phyloP scores from a whole-genome alignment of 768 basidiomycete genomes.

The Amanita pseudoporphyria region DNA sequence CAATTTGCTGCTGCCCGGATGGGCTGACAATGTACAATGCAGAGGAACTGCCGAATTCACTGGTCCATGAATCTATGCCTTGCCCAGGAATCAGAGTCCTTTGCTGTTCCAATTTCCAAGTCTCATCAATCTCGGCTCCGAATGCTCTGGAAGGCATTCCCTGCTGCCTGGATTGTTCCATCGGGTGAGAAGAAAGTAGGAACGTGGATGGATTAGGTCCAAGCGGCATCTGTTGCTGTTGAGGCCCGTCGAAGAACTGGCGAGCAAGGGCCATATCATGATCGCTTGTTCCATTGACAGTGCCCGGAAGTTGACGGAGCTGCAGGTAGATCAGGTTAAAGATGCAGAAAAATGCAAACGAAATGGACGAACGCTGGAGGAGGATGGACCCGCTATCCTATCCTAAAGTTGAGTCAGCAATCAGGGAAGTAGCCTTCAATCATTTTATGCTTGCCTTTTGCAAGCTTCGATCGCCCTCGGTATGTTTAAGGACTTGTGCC shows the following conservation, averaged over 20 bases:
- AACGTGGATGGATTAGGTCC: slow-evolving; percentile 10
- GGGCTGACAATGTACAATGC: slow-evolving; percentile 8
- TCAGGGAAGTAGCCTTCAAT: slow-evolving; percentile 3
- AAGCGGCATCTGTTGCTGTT: slow-evolving; percentile 14
- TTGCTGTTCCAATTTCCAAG: slow-evolving; percentile 47
- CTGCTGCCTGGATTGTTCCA: background rate
- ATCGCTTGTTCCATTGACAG: slow-evolving; percentile 40
- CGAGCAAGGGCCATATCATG: slow-evolving; percentile 69
- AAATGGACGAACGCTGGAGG: slow-evolving; percentile 43
- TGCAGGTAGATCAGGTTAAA: slow-evolving; percentile 17
- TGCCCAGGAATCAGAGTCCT: slow-evolving; percentile 25
- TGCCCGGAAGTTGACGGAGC: slow-evolving; percentile 70
- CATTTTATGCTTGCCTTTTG: slow-evolving; percentile 60
- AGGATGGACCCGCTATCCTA: slow-evolving; percentile 63
- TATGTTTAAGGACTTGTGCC: slow-evolving; percentile 82
- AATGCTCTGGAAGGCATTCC: slow-evolving; percentile 12
- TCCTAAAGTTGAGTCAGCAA: slow-evolving; percentile 36
- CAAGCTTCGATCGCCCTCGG: slow-evolving; percentile 79
- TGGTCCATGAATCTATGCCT: slow-evolving; percentile 37
- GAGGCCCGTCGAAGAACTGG: slow-evolving; percentile 60
- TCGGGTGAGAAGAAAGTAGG: slow-evolving; percentile 14
- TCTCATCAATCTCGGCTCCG: slow-evolving; percentile 32
- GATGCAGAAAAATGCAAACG: background rate
- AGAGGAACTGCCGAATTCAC: slow-evolving; percentile 35
- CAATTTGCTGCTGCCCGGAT: slow-evolving; percentile 24